Conservation (phyloP, 257 asterid species). For the Solanum sparsipilum region DNA sequence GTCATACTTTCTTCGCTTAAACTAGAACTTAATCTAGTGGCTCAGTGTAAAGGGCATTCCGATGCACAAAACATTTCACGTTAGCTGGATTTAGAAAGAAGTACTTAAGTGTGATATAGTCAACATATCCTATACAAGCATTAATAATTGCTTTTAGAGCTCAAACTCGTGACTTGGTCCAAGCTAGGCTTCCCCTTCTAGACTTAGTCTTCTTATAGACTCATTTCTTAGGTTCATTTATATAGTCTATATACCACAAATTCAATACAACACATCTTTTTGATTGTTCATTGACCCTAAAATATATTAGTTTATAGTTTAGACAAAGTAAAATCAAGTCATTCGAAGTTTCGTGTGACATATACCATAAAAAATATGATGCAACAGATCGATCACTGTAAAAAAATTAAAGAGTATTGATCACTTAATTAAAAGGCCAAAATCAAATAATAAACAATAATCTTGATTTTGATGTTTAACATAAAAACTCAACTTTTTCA, state of each 20-base stretch:
- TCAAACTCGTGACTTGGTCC: background rate
- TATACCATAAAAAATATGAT: background rate
- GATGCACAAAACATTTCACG: background rate
- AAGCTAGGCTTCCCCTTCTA: background rate
- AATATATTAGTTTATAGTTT: background rate
- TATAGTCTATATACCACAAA: background rate
- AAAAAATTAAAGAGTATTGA: too few relatives aligned
- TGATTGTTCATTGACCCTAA: background rate
- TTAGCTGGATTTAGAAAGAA: background rate
- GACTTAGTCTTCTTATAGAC: background rate
- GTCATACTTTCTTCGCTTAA: background rate
- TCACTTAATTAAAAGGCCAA: too few relatives aligned
- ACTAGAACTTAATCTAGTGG: background rate
- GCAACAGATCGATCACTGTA: too few relatives aligned
- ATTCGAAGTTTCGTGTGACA: background rate
- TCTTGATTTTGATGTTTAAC: too few relatives aligned
- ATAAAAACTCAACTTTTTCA: too few relatives aligned
- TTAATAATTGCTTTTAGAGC: rapidly evolving
- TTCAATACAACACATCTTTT: background rate
- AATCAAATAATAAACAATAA: too few relatives aligned
- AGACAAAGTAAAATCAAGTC: background rate
- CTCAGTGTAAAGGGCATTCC: too few relatives aligned
- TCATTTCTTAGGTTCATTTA: background rate
- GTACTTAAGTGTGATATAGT: rapidly evolving
- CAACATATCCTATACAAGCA: background rate